These are phyloP conservation scores for Apiospora phragmitis DNA, from an alignment of 2,329 filamentous ascomycete genomes.

Conservation along the genomic window DNA sequence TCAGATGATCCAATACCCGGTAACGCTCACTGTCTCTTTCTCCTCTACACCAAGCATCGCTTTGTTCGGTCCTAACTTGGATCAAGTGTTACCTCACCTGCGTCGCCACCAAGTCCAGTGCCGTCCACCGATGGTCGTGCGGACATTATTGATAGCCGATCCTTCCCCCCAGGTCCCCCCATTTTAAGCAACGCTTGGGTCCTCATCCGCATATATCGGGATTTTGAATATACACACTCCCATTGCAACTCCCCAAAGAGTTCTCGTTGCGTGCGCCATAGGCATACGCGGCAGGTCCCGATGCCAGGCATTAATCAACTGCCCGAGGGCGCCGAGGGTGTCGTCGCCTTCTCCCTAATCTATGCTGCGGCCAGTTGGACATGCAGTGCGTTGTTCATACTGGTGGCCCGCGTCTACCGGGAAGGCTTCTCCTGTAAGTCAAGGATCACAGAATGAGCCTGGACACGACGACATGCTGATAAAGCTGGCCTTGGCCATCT, in stretches of 20 bases:
- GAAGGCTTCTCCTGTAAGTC: constrained; percentile 25
- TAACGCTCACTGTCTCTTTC: neutral
- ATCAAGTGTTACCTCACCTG: neutral
- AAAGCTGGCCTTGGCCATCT: neutral
- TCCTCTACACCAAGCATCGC: neutral
- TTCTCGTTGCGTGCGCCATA: neutral
- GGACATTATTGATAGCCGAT: neutral
- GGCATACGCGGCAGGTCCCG: constrained; percentile 3
- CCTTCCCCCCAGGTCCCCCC: neutral
- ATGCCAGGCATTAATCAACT: constrained; percentile 19
- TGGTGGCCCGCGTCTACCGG: constrained; percentile 25
- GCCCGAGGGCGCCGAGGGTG: constrained; percentile 17
- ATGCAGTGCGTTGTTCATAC: constrained; percentile 20
- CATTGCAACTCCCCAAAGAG: neutral
- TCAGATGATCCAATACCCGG: neutral
- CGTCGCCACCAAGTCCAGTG: neutral
- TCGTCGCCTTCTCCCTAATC: constrained; percentile 16
- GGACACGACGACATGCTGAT: no score
- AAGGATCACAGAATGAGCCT: neutral
- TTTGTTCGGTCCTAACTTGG: neutral
- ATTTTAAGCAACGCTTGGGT: neutral
- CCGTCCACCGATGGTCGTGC: neutral
- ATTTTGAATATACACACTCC: neutral
- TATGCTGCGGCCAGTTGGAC: constrained; percentile 17
- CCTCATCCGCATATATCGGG: neutral